Conservation (phyloP, 768 basidiomycete species). For the Leucosporidium yakuticum region DNA sequence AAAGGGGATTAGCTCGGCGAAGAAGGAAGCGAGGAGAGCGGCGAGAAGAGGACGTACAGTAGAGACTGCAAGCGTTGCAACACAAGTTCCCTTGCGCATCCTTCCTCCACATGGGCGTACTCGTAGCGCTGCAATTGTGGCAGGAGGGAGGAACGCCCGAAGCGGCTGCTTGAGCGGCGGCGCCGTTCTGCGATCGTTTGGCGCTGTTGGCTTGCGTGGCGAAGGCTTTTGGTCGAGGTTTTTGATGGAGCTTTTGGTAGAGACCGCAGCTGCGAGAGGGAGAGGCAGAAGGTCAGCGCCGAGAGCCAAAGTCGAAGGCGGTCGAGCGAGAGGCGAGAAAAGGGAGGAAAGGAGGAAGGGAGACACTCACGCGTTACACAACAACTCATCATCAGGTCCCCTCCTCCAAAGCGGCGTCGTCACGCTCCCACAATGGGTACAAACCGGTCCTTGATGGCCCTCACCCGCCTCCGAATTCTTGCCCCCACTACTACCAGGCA, state of each 20-base stretch:
- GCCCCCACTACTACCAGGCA: constrained; percentile 18
- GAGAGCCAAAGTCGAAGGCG: background rate
- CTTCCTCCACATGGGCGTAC: constrained; percentile 78
- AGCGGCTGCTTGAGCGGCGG: constrained; percentile 28
- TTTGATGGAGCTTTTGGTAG: constrained; percentile 95
- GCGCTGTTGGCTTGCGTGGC: constrained; percentile 87
- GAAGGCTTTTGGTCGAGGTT: constrained; percentile 84
- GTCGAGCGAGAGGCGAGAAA: background rate
- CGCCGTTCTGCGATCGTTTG: constrained; percentile 23
- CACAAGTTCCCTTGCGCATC: constrained; percentile 71
- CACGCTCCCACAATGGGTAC: constrained; percentile 75
- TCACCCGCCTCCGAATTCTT: constrained; percentile 29
- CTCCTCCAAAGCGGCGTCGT: constrained; percentile 79
- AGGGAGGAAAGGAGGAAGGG: background rate
- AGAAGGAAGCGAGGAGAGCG: background rate
- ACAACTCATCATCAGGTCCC: constrained; percentile 69
- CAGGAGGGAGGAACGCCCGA: constrained; percentile 46
- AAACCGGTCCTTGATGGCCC: constrained; percentile 42
- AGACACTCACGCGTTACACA: constrained; percentile 63
- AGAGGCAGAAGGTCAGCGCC: background rate
- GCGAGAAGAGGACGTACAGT: constrained; percentile 45
- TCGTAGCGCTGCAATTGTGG: constrained; percentile 71
- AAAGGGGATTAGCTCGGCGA: background rate
- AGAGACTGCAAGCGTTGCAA: constrained; percentile 88
- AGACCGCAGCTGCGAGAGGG: constrained; percentile 58